Conservation (phyloP, 23 red algal species). For the Gracilaria domingensis region DNA sequence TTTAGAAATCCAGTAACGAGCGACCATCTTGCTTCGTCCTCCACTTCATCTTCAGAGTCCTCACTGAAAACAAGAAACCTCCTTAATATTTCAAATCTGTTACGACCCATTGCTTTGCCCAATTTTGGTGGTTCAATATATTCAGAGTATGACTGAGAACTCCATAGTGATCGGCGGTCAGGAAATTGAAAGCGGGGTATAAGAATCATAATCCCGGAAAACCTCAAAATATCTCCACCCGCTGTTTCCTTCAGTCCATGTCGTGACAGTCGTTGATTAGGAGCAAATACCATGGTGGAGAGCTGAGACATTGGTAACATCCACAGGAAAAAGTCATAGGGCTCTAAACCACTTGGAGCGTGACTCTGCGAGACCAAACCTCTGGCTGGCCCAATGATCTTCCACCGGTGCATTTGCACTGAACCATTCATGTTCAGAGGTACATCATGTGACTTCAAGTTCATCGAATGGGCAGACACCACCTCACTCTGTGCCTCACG, state of each 20-base stretch:
- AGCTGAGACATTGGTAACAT: constrained; percentile 21
- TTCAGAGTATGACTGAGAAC: neutral
- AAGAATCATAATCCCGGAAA: constrained; percentile 24
- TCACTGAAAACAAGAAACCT: neutral
- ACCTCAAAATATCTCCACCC: constrained; percentile 17
- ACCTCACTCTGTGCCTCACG: too few species aligned
- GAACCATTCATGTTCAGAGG: too few species aligned
- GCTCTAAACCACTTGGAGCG: neutral
- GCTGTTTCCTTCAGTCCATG: neutral
- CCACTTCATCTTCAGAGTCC: neutral
- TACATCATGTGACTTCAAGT: too few species aligned
- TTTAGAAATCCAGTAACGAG: neutral
- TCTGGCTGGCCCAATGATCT: constrained; percentile 15
- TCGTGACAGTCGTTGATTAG: neutral
- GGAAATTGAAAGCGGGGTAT: neutral
- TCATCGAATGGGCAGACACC: too few species aligned
- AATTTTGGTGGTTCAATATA: neutral
- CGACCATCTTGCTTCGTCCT: constrained; percentile 29
- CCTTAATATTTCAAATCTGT: neutral
- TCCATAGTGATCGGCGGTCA: constrained; percentile 9
- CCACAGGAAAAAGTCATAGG: constrained; percentile 36
- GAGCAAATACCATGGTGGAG: neutral
- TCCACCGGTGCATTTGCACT: constrained; percentile 1
- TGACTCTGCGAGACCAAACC: neutral
- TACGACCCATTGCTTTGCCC: neutral